These are phyloP conservation scores for Helenozyma rhizophorensis DNA, from an alignment of 805 yeast species.

Conservation along the genomic window DNA sequence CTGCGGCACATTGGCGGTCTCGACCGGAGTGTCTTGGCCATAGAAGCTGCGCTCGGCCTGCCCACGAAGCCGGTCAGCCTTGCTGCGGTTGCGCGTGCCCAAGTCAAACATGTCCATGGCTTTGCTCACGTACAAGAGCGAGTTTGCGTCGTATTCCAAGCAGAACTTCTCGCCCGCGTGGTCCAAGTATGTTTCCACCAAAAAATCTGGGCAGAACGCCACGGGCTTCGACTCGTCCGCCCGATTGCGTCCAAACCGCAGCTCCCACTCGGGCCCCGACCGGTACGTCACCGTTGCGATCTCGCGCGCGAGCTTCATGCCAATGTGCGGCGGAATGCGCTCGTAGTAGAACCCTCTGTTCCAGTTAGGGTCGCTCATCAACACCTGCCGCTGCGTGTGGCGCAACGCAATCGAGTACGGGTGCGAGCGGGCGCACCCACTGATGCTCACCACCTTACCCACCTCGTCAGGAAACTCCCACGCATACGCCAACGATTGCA, in stretches of 20 bases:
- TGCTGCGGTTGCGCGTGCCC: constrained; percentile 44
- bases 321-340: constrained; percentile 81
- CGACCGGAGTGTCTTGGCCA: constrained; percentile 6
- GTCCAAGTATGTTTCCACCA: constrained; percentile 88
- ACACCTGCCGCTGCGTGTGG: constrained; percentile 86
- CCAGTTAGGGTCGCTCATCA: constrained; percentile 96
- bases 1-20: constrained; percentile 31
- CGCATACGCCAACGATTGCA: constrained; percentile 89
- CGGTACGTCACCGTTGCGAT: constrained; percentile 92
- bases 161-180: constrained; percentile 96
- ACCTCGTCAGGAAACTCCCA: constrained; percentile 78
- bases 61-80: constrained; percentile 39
- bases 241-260: constrained; percentile 82
- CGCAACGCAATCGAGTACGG: constrained; percentile 93
- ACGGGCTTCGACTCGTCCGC: constrained; percentile 77
- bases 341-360: constrained; percentile 84
- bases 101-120: constrained; percentile 94
- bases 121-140: constrained; percentile 79
- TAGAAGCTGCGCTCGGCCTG: constrained; percentile 26
- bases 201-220: constrained; percentile 87
- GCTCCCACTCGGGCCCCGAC: constrained; percentile 97
- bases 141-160: constrained; percentile 85
- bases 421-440: constrained; percentile 92
- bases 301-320: constrained; percentile 91
- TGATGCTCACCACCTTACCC: constrained; percentile 67